Evolutionary conservation across 2,329 filamentous ascomycete genomes (phyloP), one percentile per base, ranked within the genome.

Genomic region (Torrubiella hemipterigena): DNA sequence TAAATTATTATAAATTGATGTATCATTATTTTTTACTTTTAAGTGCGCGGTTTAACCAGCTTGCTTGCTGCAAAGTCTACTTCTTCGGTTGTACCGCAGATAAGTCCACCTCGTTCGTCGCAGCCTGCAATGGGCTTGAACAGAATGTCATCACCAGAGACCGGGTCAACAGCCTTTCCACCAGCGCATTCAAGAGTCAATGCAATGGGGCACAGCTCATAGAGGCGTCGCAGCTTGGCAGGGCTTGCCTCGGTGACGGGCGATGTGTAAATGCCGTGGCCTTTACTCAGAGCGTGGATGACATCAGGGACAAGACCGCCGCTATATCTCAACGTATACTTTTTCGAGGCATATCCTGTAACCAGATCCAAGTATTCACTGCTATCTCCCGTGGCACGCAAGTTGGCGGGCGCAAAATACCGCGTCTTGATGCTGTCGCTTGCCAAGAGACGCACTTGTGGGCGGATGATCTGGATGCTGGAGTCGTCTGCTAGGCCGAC

Each of bases 401-500:
- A 49, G 41, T 78, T 78, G 5, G 73, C 73, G 0, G 73, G 73
- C 0, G 73, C 69, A 41, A 78, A 77, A 46, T 76, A 77, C 1
- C 65, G 58, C 17, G 68, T 67, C 40, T 59, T 61, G 40, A 57
- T 56, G 0, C 60, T 57, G 3, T 54, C 40, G 1, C 39, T 23
- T 1, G 49, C 38, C n/a, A n/a, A n/a, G 4, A 72, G 51, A 7
- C 42, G 48, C 6, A 74, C 54, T 0, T 40, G 28, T 0, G 57
- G 22, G 0, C 63, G 59, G 0, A 71, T 45, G 1, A 75, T 39
- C 3, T 59, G 48, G 29, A 39, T 34, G 4, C 35, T 35, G 4
- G 43, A 38, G 20, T 41, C 34, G 10, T 50, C 50, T 10, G 41
- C 41, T 3, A 70, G 38, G 0, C 59, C 63, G 20, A 74, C 48